These are phyloP conservation scores for Helianthus tuberosus DNA, from an alignment of 129 eudicot species.

Conservation along the genomic window DNA sequence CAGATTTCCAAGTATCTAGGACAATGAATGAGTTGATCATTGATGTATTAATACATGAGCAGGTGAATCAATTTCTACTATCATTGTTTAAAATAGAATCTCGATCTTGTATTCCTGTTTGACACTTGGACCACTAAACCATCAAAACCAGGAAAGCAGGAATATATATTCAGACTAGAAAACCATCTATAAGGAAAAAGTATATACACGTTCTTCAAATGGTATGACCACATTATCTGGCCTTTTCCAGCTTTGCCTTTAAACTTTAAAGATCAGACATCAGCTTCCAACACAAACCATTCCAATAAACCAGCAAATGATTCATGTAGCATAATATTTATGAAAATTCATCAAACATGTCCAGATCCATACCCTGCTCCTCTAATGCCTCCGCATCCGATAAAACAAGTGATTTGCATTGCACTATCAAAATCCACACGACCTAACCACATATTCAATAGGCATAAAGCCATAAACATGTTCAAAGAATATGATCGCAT, in stretches of 20 bases:
- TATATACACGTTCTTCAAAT: background rate
- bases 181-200: background rate
- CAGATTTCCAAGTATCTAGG: constrained; percentile 8
- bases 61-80: background rate
- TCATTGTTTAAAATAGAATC: background rate
- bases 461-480: background rate
- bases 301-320: no score
- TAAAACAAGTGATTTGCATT: background rate
- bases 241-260: background rate
- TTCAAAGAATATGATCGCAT: background rate
- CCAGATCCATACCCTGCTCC: background rate
- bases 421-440: background rate
- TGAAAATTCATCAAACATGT: background rate
- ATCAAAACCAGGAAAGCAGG: no score
- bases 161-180: background rate
- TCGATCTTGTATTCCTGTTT: background rate
- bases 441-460: background rate
- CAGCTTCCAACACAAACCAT: constrained; percentile 12
- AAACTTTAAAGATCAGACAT: background rate
- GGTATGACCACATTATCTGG: background rate
- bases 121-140: background rate
- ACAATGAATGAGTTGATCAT: background rate
- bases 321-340: background rate
- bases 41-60: background rate
- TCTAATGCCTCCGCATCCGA: background rate